These are phyloP conservation scores for Myxozyma monticola DNA, from an alignment of 805 yeast species.

Conservation along the genomic window DNA sequence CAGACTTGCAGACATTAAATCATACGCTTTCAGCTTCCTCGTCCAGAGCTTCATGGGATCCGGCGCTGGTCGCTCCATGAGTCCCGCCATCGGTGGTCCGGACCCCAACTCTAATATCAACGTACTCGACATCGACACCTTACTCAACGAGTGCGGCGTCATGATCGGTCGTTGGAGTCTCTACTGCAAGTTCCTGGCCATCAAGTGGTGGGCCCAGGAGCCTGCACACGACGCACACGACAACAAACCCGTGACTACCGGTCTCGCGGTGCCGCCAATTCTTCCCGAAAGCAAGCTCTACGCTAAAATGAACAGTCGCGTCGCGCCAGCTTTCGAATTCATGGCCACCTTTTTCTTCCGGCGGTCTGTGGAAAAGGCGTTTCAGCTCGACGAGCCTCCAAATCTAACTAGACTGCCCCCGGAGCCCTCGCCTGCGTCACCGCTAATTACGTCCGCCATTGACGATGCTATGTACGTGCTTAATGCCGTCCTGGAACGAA, in stretches of 20 bases:
- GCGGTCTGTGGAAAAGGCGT: conserved; percentile 78
- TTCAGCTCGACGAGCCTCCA: conserved; percentile 77
- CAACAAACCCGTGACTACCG: conserved; percentile 7
- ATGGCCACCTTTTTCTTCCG: conserved; percentile 67
- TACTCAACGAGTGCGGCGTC: conserved; percentile 67
- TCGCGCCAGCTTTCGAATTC: conserved; percentile 63
- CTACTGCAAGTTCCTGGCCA: conserved; percentile 44
- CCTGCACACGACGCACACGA: background rate
- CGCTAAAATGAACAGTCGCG: conserved; percentile 52
- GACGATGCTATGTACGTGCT: conserved; percentile 81
- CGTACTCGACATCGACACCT: conserved; percentile 59
- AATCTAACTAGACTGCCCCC: conserved; percentile 45
- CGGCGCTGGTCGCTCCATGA: conserved; percentile 28
- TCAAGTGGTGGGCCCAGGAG: conserved; percentile 29
- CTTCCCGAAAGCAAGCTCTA: conserved; percentile 56
- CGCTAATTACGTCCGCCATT: conserved; percentile 68
- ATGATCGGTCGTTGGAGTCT: conserved; percentile 85
- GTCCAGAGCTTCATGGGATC: conserved; percentile 39
- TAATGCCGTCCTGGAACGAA: conserved; percentile 63
- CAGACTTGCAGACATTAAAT: conserved; percentile 53
- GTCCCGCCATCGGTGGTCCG: conserved; percentile 35
- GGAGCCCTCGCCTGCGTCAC: conserved; percentile 49
- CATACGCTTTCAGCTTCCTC: conserved; percentile 55
- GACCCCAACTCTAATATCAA: conserved; percentile 38
- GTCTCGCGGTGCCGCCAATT: conserved; percentile 49